Percentiles rank a stretch among this genome's conserved stretches.
Conservation (phyloP, 176 grass and related monocot species). For the Saccharum officinarum region DNA sequence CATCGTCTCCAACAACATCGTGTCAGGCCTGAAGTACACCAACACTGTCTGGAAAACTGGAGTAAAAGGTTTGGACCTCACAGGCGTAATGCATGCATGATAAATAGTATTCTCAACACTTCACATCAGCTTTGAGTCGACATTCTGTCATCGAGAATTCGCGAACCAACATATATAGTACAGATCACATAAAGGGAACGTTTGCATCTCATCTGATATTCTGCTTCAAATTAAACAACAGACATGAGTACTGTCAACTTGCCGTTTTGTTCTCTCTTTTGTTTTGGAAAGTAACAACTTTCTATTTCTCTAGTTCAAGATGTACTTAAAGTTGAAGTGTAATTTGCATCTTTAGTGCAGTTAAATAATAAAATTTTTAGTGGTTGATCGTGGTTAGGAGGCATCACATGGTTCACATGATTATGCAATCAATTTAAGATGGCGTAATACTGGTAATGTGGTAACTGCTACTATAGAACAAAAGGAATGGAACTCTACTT, state of each 20-base stretch:
- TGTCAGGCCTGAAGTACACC: slow-evolving; percentile 84
- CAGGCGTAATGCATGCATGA: background rate
- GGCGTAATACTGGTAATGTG: background rate
- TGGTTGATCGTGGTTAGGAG: too few species aligned
- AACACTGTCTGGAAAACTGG: slow-evolving; percentile 88
- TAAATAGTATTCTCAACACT: background rate
- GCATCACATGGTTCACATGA: too few species aligned
- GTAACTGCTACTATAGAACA: background rate
- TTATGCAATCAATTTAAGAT: background rate
- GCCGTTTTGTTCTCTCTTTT: too few species aligned
- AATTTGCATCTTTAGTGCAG: too few species aligned
- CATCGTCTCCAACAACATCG: slow-evolving; percentile 82
- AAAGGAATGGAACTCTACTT: background rate
- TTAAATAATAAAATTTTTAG: too few species aligned
- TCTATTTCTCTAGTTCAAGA: too few species aligned
- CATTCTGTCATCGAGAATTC: background rate
- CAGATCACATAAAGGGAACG: background rate
- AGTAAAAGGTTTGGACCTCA: slow-evolving; percentile 56
- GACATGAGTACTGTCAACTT: too few species aligned
- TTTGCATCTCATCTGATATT: too few species aligned
- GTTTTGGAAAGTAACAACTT: too few species aligned
- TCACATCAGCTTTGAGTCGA: background rate
- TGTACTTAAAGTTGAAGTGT: too few species aligned
- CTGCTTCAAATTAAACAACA: too few species aligned
- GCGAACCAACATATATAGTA: background rate